These are phyloP conservation scores for Podospora pseudoanserina DNA, from an alignment of 495 filamentous ascomycete species.

Conservation along the genomic window DNA sequence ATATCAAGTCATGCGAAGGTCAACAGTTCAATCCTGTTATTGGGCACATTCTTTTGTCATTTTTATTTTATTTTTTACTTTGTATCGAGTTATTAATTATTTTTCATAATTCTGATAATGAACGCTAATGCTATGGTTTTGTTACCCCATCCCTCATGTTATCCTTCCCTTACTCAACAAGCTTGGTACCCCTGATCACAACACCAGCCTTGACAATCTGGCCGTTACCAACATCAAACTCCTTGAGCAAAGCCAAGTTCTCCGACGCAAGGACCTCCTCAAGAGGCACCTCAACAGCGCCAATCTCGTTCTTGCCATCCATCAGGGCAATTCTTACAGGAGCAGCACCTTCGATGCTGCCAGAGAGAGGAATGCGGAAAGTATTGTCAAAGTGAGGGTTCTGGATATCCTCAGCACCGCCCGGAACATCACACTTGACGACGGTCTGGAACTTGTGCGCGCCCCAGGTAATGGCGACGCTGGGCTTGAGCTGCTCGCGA, in stretches of 20 bases:
- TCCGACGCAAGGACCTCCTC: constrained; percentile 34
- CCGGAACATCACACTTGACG: constrained; percentile 37
- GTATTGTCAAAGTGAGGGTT: constrained; percentile 42
- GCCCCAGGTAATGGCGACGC: constrained; percentile 40
- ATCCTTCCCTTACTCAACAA: constrained; percentile 10
- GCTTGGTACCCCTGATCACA: constrained; percentile 17
- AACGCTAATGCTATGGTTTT: background rate
- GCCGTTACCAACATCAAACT: constrained; percentile 36
- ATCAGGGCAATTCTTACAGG: constrained; percentile 35
- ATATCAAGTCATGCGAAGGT: background rate
- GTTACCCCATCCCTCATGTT: background rate
- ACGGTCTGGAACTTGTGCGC: constrained; percentile 33
- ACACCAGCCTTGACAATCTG: constrained; percentile 21
- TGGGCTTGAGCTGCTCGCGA: constrained; percentile 38
- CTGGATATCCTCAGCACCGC: constrained; percentile 33
- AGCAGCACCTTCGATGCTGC: constrained; percentile 27
- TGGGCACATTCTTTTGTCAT: background rate
- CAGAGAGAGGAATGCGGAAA: constrained; percentile 35
- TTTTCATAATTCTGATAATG: background rate
- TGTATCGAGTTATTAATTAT: background rate
- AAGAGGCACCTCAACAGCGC: constrained; percentile 35
- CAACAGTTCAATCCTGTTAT: background rate
- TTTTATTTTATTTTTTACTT: background rate
- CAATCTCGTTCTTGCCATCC: constrained; percentile 33
- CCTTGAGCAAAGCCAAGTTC: constrained; percentile 29